Evolutionary conservation across 108 stramenopile genomes (phyloP).

Genomic region (Cyclotella atomus): DNA sequence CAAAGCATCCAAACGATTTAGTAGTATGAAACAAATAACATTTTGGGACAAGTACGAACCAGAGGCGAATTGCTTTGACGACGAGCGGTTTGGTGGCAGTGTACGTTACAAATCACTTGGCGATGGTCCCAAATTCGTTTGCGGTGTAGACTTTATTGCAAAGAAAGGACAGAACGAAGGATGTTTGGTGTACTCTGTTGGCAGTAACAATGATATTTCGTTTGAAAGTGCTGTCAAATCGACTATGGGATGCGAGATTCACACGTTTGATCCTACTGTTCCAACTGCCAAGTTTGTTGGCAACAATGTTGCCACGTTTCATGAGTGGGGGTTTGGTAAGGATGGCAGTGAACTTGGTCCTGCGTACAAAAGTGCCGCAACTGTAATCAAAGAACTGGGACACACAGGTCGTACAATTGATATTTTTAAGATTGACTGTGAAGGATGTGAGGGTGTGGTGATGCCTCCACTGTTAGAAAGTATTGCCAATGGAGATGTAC

Average conservation of each 20-base stretch:
- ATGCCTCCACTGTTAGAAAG: conserved; percentile 38
- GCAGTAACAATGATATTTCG: conserved; percentile 37
- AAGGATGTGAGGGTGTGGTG: conserved; percentile 28
- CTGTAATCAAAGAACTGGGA: conserved; percentile 35
- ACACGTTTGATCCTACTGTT: conserved; percentile 52
- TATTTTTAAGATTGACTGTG: conserved; percentile 47
- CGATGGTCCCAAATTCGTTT: conserved; percentile 45
- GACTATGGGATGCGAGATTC: conserved; percentile 44
- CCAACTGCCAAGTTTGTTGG: conserved; percentile 28
- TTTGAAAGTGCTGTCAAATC: conserved; percentile 29
- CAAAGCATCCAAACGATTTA: too few relatives aligned
- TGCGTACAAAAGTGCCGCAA: conserved; percentile 35
- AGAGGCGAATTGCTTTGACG: conserved; percentile 35
- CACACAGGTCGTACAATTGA: conserved; percentile 42
- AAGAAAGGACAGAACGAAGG: conserved; percentile 15
- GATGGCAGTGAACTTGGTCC: too few relatives aligned
- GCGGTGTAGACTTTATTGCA: conserved; percentile 39
- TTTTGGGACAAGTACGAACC: conserved; percentile 20
- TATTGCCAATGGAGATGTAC: conserved; percentile 19
- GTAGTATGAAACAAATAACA: too few relatives aligned
- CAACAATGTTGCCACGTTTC: conserved; percentile 32
- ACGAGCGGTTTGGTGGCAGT: conserved; percentile 36
- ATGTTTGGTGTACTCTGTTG: conserved; percentile 43
- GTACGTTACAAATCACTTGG: conserved; percentile 34
- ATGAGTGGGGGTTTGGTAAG: conserved; percentile 44